Evolutionary conservation across 441 rosid species (phyloP).

Genomic region (Populus hybrid): DNA sequence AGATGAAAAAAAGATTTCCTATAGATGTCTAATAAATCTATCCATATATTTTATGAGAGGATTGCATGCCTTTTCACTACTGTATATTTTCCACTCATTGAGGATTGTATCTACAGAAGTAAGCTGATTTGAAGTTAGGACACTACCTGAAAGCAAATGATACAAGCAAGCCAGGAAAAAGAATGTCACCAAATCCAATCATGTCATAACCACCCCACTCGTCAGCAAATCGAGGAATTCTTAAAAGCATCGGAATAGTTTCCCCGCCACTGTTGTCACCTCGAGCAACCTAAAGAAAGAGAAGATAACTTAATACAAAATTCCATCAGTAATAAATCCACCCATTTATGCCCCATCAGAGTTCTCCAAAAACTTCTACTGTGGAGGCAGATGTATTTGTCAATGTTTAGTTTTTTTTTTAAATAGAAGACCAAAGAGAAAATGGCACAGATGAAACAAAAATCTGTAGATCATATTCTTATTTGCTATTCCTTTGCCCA

Average conservation of each 20-base stretch:
- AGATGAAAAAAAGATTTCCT: neutral
- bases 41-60: neutral
- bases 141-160: slow-evolving; percentile 78
- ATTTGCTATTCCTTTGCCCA: neutral
- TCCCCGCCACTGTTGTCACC: slow-evolving; percentile 90
- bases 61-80: neutral
- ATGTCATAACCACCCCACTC: slow-evolving; percentile 99
- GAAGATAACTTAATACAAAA: slow-evolving; percentile 15
- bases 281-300: slow-evolving; percentile 69
- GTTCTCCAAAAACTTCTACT: neutral
- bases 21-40: neutral
- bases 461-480: neutral
- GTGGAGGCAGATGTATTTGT: neutral
- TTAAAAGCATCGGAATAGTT: slow-evolving; percentile 93
- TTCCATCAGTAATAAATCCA: neutral
- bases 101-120: neutral
- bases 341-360: neutral
- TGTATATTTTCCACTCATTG: neutral
- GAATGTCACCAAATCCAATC: slow-evolving; percentile 99
- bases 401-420: neutral
- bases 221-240: slow-evolving; percentile 73
- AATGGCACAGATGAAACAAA: neutral
- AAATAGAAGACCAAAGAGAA: no score
- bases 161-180: slow-evolving; percentile 92
- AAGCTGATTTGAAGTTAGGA: neutral